Percentiles rank a stretch among this genome's conserved stretches.
Evolutionary conservation across 2,329 filamentous ascomycete species (phyloP).

Genomic region (Alternaria viburni): DNA sequence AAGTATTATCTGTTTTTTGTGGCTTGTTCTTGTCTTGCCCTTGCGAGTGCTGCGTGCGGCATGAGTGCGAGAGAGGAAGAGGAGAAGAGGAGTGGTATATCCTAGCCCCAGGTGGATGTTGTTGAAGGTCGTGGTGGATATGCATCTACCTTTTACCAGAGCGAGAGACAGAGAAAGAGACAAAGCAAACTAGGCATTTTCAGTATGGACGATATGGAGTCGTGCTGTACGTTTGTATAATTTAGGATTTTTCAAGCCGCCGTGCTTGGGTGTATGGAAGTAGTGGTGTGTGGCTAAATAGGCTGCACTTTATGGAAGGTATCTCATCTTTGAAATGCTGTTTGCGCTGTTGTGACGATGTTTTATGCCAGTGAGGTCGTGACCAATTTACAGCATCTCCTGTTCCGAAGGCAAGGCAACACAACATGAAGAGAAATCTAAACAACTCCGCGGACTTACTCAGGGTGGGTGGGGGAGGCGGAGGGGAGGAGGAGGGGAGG

Average conservation of each 20-base stretch:
- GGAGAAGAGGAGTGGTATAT: neutral
- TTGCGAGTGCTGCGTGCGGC: neutral
- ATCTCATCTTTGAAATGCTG: neutral
- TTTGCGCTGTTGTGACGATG: neutral
- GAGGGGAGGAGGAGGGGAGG: too few species aligned
- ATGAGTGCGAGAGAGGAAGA: neutral
- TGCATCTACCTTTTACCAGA: constrained; percentile 2
- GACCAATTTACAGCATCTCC: too few species aligned
- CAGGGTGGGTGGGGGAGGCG: too few species aligned
- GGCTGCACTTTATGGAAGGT: constrained; percentile 13
- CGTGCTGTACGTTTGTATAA: constrained; percentile 22
- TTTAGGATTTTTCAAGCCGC: constrained; percentile 13
- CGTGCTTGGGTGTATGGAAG: constrained; percentile 15
- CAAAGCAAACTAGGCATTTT: constrained; percentile 1
- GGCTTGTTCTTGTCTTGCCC: too few species aligned
- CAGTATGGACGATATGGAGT: neutral
- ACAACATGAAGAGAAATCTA: too few species aligned
- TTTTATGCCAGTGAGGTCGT: neutral
- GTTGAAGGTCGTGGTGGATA: neutral
- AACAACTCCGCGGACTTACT: too few species aligned
- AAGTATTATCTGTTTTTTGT: neutral
- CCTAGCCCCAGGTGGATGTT: neutral
- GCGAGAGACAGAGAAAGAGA: neutral
- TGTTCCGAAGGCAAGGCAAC: too few species aligned
- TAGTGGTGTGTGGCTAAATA: constrained; percentile 10